Evolutionary conservation across 768 basidiomycete species (phyloP), one percentile per base, ranked within the genome.

Genomic region (Xerocomus potaroensis): DNA sequence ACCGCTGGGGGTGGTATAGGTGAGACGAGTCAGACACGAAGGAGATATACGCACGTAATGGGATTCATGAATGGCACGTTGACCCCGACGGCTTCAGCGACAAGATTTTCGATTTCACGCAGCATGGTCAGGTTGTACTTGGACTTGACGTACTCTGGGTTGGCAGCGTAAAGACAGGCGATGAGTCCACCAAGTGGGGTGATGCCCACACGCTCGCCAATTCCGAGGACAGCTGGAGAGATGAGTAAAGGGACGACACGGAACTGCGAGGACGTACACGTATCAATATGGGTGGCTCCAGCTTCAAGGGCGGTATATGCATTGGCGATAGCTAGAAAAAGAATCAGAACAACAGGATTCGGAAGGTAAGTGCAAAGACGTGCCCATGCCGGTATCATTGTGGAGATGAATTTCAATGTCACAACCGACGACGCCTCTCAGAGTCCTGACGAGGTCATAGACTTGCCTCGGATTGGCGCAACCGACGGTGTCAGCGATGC

Each of bases 111-210:
- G 57, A 99, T 89, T 70, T 98, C 96, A 59, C 96, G 89, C 45
- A 99, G 85, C 90, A 95, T 94, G 50, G 81, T 70, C 35, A 98
- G 82, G 70, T 98, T 96, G 77, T 98, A 99, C 84, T 99, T 99
- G 81, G 79, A 69, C 80, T 97, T 98, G 83, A 98, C 95, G 66
- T 97, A 97, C 64, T 98, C 96, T 21, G 95, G 95, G 72, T 97
- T 84, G 62, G 91, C 92, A 50, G 92, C 91, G 64, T 95, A 93
- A 61, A 99, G 80, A 69, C 96, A 94, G 18, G 96, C 95, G 47
- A 99, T 81, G 50, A 99, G 82, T 43, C 95, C 96, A 40, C 96
- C 96, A 11, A 98, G 85, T 56, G 96, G 91, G 22, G 96, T 98
- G 68, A 99, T 99, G 50, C 96, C 96, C 54, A 98, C 96, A 61